Evolutionary conservation across 2,329 filamentous ascomycete genomes (phyloP).

Genomic region (Elsinoe batatas): DNA sequence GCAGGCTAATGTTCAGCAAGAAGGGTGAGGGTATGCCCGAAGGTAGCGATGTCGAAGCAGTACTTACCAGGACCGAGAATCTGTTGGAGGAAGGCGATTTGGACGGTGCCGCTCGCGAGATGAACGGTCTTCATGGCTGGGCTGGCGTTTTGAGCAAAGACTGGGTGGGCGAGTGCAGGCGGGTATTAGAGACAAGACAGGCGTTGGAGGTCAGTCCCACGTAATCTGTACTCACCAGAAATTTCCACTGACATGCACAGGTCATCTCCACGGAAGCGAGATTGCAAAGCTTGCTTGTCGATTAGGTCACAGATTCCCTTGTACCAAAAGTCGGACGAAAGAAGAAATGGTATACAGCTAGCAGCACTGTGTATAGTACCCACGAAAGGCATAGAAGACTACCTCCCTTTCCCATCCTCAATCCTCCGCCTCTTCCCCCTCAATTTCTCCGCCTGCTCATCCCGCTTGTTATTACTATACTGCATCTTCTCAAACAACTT

Average conservation of each 20-base stretch:
- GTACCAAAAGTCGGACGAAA: neutral
- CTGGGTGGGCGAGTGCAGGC: constrained; percentile 83
- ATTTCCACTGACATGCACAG: constrained; percentile 36
- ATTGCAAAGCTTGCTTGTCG: constrained; percentile 75
- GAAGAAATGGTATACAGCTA: neutral
- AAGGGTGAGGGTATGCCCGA: constrained; percentile 58
- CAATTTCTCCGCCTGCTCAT: constrained; percentile 77
- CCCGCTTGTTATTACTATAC: constrained; percentile 89
- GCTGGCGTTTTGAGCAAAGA: constrained; percentile 89
- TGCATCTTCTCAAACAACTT: constrained; percentile 97
- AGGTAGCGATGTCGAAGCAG: constrained; percentile 86
- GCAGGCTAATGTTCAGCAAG: constrained; percentile 95
- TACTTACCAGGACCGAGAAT: constrained; percentile 80
- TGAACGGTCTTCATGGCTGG: constrained; percentile 90
- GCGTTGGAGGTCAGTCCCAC: constrained; percentile 71
- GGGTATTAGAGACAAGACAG: constrained; percentile 90
- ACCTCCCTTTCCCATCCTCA: constrained; percentile 45
- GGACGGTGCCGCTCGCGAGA: constrained; percentile 83
- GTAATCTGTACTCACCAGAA: neutral
- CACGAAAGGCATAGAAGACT: neutral
- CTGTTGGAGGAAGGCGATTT: constrained; percentile 87
- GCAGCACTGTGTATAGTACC: constrained; percentile 10
- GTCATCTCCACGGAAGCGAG: constrained; percentile 85
- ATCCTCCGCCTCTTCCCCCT: constrained; percentile 83
- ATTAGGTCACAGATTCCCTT: constrained; percentile 36